Base-by-base conservation (phyloP, 208 protist genomes). In the Crithidia bombi region DNA sequence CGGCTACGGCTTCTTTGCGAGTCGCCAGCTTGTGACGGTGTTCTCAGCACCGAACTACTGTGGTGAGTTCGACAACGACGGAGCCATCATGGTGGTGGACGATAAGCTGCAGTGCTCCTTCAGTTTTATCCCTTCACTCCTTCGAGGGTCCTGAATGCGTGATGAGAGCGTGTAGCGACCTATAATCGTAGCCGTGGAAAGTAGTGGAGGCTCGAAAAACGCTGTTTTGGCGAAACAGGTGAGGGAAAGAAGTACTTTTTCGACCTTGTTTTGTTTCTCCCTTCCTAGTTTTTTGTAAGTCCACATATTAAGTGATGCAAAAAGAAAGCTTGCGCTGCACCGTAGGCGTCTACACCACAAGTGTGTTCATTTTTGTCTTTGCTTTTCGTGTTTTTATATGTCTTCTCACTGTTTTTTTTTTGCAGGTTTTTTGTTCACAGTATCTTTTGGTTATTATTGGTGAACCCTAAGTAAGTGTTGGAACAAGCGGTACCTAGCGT, bases 11-110 rank as follows among this genome's bases (percentile, higher is more conserved):
- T 99, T 99, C 79, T 99, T 99, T 69, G 98, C 98, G 19, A 97
- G 98, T 57, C 89, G 98, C n/a, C 95, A 99, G 97, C 89, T 99
- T 38, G 97, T 99, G 51, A 99, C 99, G 0, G 57, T 99, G 15
- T 99, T 99, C 87, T 99, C 96, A 10, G 99, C 99, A 0, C 98
- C 98, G 36, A 99, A 99, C 83, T 99, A 99, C 85, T 99, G 98
- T 73, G 98, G 98, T 58, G 92, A 99, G 70, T 98, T 99, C 66
- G 99, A 99, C 77, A 98, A 98, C 26, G 99, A 98, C 32, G 98
- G 98, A 9, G 98, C 99, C 5, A 74, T 95, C 36, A 89, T 92
- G 98, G 57, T 96, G 98, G 90, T 99, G 98, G 98, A 97, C 72
- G 97, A 99, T 46, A 97, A 97, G 49, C 81, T 99, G 21, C 98